phyloP scores from a whole-genome alignment of 177 flowering plant species.

The Vitis hybrid region DNA sequence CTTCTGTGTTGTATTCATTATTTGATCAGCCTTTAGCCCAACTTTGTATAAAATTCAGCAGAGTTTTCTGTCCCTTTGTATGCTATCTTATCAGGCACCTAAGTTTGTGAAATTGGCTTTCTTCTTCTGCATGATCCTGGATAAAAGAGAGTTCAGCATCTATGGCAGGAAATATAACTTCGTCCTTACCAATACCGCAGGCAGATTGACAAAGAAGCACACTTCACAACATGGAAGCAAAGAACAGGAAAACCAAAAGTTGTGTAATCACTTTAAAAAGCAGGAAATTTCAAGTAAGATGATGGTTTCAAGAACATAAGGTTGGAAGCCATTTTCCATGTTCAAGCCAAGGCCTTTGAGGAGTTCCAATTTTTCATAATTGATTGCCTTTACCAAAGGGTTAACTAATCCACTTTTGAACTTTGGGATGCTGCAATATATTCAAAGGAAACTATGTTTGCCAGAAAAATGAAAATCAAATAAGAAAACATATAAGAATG shows the following conservation, averaged over 20 bases:
- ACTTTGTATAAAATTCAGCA: slow-evolving; percentile 63
- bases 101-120: slow-evolving; percentile 73
- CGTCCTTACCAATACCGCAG: slow-evolving; percentile 93
- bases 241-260: background rate
- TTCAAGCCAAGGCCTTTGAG: too few relatives aligned
- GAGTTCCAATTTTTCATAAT: too few relatives aligned
- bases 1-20: slow-evolving; percentile 68
- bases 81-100: slow-evolving; percentile 75
- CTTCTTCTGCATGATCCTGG: slow-evolving; percentile 90
- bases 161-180: slow-evolving; percentile 88
- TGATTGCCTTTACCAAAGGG: too few relatives aligned
- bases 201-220: slow-evolving; percentile 15
- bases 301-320: too few relatives aligned
- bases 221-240: slow-evolving; percentile 2
- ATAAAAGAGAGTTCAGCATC: slow-evolving; percentile 79
- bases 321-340: too few relatives aligned
- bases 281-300: too few relatives aligned
- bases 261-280: too few relatives aligned
- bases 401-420: too few relatives aligned
- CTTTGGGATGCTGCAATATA: too few relatives aligned
- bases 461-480: slow-evolving; percentile 83
- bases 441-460: slow-evolving; percentile 43
- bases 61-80: slow-evolving; percentile 70
- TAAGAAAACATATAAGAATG: slow-evolving; percentile 32
- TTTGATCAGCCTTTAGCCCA: slow-evolving; percentile 79